Evolutionary conservation across 2,329 filamentous ascomycete species (phyloP).

Genomic region (Hortaea sp.): DNA sequence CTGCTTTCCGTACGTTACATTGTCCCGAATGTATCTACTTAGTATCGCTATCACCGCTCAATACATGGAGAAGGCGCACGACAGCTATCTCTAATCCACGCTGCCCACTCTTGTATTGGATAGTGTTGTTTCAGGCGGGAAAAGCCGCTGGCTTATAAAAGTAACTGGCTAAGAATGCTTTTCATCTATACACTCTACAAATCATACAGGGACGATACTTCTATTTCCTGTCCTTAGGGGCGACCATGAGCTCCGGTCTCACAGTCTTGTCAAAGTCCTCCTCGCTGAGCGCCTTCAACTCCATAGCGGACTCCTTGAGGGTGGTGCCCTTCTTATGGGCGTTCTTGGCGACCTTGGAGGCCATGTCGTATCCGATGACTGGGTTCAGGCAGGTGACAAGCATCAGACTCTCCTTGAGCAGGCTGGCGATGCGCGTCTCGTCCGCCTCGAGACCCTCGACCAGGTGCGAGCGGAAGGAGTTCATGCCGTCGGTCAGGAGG

Average conservation of each 20-base stretch:
- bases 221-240: conserved; percentile 59
- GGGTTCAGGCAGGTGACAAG: conserved; percentile 96
- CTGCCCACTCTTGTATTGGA: too few relatives aligned
- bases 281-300: conserved; percentile 77
- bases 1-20: too few relatives aligned
- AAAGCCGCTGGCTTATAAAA: too few relatives aligned
- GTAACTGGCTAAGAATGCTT: too few relatives aligned
- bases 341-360: conserved; percentile 94
- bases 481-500: conserved; percentile 84
- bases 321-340: conserved; percentile 97
- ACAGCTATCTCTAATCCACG: too few relatives aligned
- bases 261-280: conserved; percentile 88
- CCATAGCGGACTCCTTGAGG: conserved; percentile 86
- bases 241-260: conserved; percentile 89
- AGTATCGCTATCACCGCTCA: too few relatives aligned
- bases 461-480: conserved; percentile 88
- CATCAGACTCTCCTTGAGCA: conserved; percentile 97
- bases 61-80: too few relatives aligned
- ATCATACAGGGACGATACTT: background rate
- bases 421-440: conserved; percentile 78
- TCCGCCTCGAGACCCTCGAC: conserved; percentile 83
- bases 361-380: conserved; percentile 96
- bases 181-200: background rate
- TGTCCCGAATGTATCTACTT: too few relatives aligned
- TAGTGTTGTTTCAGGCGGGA: too few relatives aligned